Evolutionary conservation across 352 stramenopile species (phyloP).

Genomic region (Achlya hypogyna): DNA sequence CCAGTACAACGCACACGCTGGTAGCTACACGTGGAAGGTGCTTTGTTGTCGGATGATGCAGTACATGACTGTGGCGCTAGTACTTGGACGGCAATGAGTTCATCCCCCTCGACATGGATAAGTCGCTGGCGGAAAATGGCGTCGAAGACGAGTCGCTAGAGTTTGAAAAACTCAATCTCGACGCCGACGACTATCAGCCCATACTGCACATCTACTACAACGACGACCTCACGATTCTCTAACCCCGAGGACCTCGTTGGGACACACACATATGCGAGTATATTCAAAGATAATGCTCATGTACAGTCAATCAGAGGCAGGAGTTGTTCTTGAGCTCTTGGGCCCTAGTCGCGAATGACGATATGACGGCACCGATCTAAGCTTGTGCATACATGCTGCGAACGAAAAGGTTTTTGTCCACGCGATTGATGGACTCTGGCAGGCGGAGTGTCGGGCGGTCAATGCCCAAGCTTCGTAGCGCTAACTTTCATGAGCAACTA

Average conservation of each 20-base stretch:
- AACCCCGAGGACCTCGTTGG: slow-evolving; percentile 6
- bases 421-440: slow-evolving; percentile 45
- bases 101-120: slow-evolving; percentile 79
- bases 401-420: slow-evolving; percentile 53
- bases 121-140: slow-evolving; percentile 82
- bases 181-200: slow-evolving; percentile 82
- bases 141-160: slow-evolving; percentile 70
- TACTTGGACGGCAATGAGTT: slow-evolving; percentile 78
- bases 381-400: slow-evolving; percentile 46
- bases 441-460: slow-evolving; percentile 51
- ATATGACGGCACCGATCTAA: not conserved
- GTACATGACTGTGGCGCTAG: not conserved
- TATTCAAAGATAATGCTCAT: not conserved
- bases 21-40: slow-evolving; percentile 90
- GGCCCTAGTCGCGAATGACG: not conserved
- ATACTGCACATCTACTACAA: slow-evolving; percentile 90
- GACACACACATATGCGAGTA: not conserved
- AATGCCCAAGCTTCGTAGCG: slow-evolving; percentile 49
- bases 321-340: slow-evolving; percentile 18
- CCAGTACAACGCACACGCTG: slow-evolving; percentile 77
- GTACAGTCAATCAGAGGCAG: not conserved
- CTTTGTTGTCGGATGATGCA: not conserved
- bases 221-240: slow-evolving; percentile 84
- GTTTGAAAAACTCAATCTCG: slow-evolving; percentile 81
- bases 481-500: slow-evolving; percentile 20